These are phyloP conservation scores for Sclerotinia borealis DNA, from an alignment of 2,329 filamentous ascomycete species.

Conservation along the genomic window DNA sequence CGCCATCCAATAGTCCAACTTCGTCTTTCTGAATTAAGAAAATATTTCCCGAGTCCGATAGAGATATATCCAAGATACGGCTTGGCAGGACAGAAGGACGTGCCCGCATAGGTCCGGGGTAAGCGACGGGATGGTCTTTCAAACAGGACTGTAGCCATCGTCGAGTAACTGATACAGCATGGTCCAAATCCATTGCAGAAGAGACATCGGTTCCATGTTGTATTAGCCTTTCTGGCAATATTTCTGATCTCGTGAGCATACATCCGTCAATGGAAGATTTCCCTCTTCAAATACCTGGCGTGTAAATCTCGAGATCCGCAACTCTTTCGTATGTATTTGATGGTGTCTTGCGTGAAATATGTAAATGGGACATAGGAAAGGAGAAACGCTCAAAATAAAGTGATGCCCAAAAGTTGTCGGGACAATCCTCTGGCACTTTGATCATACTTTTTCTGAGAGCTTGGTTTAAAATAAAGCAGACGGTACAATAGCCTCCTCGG, in stretches of 20 bases:
- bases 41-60: background rate
- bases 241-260: background rate
- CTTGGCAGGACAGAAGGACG: background rate
- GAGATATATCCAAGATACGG: background rate
- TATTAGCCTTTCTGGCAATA: background rate
- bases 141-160: background rate
- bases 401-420: background rate
- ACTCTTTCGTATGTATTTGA: background rate
- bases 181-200: background rate
- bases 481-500: background rate
- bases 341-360: background rate
- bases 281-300: background rate
- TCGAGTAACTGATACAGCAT: background rate
- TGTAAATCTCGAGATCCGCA: background rate
- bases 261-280: background rate
- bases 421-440: background rate
- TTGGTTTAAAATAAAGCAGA: background rate
- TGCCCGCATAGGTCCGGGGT: too few relatives aligned
- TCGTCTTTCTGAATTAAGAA: background rate
- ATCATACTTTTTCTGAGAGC: background rate
- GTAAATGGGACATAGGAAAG: background rate
- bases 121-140: background rate
- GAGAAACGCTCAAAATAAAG: background rate
- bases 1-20: background rate
- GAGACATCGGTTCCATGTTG: background rate